These are phyloP conservation scores for Beauveria sp. DNA, from an alignment of 2,329 filamentous ascomycete species.

Conservation along the genomic window DNA sequence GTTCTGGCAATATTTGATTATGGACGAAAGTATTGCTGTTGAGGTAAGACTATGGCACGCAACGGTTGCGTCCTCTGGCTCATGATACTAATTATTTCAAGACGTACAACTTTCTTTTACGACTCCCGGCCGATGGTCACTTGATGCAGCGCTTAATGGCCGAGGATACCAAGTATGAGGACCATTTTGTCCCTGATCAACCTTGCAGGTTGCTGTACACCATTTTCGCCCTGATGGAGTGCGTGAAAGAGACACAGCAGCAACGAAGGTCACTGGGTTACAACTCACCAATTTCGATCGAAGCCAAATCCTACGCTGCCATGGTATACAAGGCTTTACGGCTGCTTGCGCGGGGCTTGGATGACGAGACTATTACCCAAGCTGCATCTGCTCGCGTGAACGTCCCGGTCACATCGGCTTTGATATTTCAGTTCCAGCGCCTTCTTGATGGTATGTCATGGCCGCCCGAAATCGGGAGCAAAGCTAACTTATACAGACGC, in stretches of 20 bases:
- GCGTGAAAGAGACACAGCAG: constrained; percentile 36
- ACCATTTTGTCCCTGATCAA: constrained; percentile 60
- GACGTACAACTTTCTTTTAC: constrained; percentile 64
- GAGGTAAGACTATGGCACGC: constrained; percentile 41
- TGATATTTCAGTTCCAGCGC: background rate
- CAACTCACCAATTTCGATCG: constrained; percentile 1
- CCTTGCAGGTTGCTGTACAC: constrained; percentile 71
- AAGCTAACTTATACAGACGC: background rate
- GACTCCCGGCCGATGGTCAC: constrained; percentile 60
- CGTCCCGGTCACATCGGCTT: background rate
- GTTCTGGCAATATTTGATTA: constrained; percentile 71
- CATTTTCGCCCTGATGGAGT: constrained; percentile 56
- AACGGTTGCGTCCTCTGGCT: constrained; percentile 14
- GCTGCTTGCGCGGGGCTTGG: background rate
- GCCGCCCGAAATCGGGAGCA: background rate
- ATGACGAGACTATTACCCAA: background rate
- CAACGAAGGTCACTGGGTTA: background rate
- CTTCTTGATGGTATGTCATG: constrained; percentile 1
- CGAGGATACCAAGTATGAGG: constrained; percentile 41
- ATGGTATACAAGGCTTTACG: background rate
- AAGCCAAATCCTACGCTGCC: background rate
- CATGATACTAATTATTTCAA: constrained; percentile 19
- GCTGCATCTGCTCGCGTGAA: background rate
- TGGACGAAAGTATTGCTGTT: constrained; percentile 61
- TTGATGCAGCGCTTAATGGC: constrained; percentile 53